phyloP scores from a whole-genome alignment of 768 basidiomycete species.

The Krasilnikovozyma curviuscula region DNA sequence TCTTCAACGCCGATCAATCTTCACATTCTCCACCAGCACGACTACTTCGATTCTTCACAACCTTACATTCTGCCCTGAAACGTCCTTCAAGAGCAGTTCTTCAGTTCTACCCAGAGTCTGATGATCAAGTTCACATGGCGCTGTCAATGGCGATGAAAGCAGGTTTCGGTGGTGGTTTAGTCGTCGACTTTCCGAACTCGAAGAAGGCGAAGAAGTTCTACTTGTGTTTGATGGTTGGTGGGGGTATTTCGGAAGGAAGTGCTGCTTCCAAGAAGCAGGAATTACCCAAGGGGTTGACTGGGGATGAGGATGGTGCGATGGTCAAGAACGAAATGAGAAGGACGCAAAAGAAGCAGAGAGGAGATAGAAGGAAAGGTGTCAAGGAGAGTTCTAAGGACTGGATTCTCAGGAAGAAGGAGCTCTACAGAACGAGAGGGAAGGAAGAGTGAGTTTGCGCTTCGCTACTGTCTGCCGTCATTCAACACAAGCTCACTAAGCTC shows the following conservation, averaged over 20 bases:
- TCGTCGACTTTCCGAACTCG: slow-evolving; percentile 93
- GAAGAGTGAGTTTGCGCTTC: slow-evolving; percentile 34
- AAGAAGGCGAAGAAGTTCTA: slow-evolving; percentile 91
- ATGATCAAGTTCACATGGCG: slow-evolving; percentile 91
- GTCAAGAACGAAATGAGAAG: slow-evolving; percentile 53
- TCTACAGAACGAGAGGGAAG: slow-evolving; percentile 26
- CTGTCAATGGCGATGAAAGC: slow-evolving; percentile 81
- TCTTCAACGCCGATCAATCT: slow-evolving; percentile 86
- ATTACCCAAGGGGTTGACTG: slow-evolving; percentile 58
- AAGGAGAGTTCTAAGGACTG: slow-evolving; percentile 52
- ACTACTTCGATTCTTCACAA: slow-evolving; percentile 65
- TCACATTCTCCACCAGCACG: slow-evolving; percentile 31
- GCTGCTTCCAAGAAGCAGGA: slow-evolving; percentile 23
- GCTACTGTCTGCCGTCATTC: slow-evolving; percentile 1
- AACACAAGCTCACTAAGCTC: background rate
- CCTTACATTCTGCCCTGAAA: slow-evolving; percentile 32
- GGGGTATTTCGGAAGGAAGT: slow-evolving; percentile 27
- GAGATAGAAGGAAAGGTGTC: slow-evolving; percentile 46
- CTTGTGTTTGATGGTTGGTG: slow-evolving; percentile 75
- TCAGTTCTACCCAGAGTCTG: slow-evolving; percentile 95
- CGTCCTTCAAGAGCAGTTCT: slow-evolving; percentile 68
- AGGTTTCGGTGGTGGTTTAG: slow-evolving; percentile 88
- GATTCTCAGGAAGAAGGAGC: slow-evolving; percentile 90
- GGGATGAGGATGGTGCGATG: slow-evolving; percentile 24
- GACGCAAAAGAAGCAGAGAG: slow-evolving; percentile 38